phyloP scores from a whole-genome alignment of 768 basidiomycete genomes.

The Tulasnella sp. region DNA sequence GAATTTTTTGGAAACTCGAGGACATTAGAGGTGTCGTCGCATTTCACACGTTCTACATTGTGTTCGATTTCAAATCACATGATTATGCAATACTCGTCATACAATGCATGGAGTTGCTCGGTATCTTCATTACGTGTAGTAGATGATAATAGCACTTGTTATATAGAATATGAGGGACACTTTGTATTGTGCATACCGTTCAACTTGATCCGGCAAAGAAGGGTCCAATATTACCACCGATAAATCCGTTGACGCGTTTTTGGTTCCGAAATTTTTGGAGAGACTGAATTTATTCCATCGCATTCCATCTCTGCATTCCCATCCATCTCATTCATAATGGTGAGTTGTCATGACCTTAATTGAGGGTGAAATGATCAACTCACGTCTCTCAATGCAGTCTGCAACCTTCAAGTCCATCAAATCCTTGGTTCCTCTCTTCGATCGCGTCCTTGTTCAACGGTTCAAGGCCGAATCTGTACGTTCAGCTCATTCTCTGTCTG shows the following conservation, averaged over 20 bases:
- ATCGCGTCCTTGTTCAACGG: conserved; percentile 93
- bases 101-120: too few species aligned
- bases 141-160: too few species aligned
- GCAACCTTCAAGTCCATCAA: conserved; percentile 94
- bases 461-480: conserved; percentile 92
- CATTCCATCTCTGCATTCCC: neutral
- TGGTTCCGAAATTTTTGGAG: conserved; percentile 17
- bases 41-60: too few species aligned
- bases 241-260: conserved; percentile 7
- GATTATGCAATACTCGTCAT: too few species aligned
- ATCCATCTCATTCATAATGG: conserved; percentile 11
- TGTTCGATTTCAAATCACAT: too few species aligned
- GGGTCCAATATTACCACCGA: neutral
- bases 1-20: too few species aligned
- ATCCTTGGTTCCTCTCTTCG: conserved; percentile 77
- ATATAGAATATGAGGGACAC: too few species aligned
- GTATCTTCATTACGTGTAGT: too few species aligned
- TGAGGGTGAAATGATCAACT: neutral
- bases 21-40: too few species aligned
- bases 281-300: neutral
- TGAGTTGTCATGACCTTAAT: neutral
- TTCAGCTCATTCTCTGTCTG: conserved; percentile 13
- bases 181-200: too few species aligned
- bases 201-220: too few species aligned
- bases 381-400: conserved; percentile 31